These are phyloP conservation scores for Inga leiocalycina DNA, from an alignment of 306 rosid genomes.

Conservation along the genomic window DNA sequence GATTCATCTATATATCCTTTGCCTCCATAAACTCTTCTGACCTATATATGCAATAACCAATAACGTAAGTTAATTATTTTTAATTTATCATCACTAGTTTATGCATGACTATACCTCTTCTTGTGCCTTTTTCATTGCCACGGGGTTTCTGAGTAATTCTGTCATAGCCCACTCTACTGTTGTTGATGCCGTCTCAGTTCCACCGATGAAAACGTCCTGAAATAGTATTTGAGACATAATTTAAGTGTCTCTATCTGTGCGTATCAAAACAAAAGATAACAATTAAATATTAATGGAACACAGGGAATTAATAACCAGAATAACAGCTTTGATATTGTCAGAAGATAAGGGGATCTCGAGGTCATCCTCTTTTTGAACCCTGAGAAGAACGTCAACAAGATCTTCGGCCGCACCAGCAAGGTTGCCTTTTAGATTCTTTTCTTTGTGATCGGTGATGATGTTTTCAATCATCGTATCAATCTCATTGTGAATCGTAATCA, in stretches of 20 bases:
- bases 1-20: not conserved
- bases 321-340: not conserved
- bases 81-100: not conserved
- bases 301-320: not conserved
- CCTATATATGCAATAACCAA: not conserved
- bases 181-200: not conserved
- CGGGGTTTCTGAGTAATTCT: not conserved
- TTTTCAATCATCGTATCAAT: not conserved
- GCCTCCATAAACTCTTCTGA: not conserved
- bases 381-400: not conserved
- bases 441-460: not conserved
- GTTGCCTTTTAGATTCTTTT: not conserved
- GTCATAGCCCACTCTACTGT: not conserved
- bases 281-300: too few relatives aligned
- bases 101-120: not conserved
- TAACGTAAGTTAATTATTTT: too few relatives aligned
- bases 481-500: not conserved
- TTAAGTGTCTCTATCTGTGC: not conserved
- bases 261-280: too few relatives aligned
- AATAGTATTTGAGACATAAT: not conserved
- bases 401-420: not conserved
- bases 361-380: not conserved
- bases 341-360: not conserved
- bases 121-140: not conserved
- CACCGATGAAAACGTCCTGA: not conserved